These are phyloP conservation scores for Spongiforma sp. DNA, from an alignment of 1,284 basidiomycete genomes.

Conservation along the genomic window DNA sequence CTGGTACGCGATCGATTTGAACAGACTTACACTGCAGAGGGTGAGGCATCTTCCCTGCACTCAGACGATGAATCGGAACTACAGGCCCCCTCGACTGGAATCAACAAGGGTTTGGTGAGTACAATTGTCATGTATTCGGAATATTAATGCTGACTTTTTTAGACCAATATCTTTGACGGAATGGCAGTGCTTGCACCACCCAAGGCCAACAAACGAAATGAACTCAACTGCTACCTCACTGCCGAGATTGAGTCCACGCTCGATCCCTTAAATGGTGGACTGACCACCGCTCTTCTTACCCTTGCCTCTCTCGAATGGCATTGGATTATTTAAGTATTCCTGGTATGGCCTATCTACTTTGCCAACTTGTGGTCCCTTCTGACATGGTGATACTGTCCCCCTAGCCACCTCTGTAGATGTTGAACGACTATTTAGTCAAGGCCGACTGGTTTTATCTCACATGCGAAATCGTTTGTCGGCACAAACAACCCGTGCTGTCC, in stretches of 20 bases:
- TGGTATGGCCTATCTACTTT: neutral
- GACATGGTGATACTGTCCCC: too few species aligned
- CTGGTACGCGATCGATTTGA: neutral
- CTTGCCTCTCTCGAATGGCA: neutral
- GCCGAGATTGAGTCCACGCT: neutral
- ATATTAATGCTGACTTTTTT: too few species aligned
- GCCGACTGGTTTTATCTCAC: neutral
- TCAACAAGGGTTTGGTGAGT: too few species aligned
- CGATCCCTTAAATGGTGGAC: neutral
- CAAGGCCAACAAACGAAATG: neutral
- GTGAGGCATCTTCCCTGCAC: too few species aligned
- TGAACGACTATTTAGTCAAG: neutral
- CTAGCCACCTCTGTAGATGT: neutral
- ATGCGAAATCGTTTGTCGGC: neutral
- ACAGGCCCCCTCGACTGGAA: too few species aligned
- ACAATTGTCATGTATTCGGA: too few species aligned
- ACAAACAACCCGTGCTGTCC: neutral
- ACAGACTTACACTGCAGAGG: neutral
- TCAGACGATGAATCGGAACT: too few species aligned
- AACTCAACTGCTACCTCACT: neutral
- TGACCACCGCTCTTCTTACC: neutral
- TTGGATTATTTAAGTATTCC: neutral
- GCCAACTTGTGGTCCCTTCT: neutral
- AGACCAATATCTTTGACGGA: neutral
- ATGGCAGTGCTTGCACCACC: neutral